Conservation (phyloP, 495 filamentous ascomycete genomes). For the Lichina pygmaea region DNA sequence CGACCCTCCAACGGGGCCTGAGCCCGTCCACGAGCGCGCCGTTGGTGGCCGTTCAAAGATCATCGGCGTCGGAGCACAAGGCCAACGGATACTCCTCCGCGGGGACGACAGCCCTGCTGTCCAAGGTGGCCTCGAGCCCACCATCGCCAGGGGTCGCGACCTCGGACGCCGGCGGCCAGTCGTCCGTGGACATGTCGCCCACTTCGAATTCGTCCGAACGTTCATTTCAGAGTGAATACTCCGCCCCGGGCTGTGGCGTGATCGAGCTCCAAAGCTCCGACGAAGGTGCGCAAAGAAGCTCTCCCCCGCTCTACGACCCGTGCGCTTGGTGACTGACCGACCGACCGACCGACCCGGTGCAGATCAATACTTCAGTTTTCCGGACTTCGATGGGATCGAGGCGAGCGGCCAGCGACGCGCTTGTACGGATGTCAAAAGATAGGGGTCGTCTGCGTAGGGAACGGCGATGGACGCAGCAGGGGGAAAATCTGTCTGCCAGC, state of each 20-base stretch:
- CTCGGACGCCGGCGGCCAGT: background rate
- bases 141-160: background rate
- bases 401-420: background rate
- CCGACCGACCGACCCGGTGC: background rate
- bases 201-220: no score
- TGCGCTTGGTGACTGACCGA: no score
- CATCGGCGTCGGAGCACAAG: background rate
- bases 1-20: background rate
- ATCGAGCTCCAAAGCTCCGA: no score
- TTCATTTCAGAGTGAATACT: no score
- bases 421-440: background rate
- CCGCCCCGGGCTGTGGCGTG: no score
- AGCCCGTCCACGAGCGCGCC: background rate
- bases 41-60: background rate
- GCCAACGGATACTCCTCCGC: background rate
- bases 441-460: background rate
- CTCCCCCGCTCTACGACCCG: no score
- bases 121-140: background rate
- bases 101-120: background rate
- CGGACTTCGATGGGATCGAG: conserved; percentile 1
- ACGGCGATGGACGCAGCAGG: background rate
- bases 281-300: no score
- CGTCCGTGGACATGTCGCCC: background rate
- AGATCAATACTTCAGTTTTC: conserved; percentile 4
- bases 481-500: no score